Evolutionary conservation across 108 stramenopile species (phyloP), one percentile per base, ranked within the genome.

Genomic region (Cyclotella cryptica): DNA sequence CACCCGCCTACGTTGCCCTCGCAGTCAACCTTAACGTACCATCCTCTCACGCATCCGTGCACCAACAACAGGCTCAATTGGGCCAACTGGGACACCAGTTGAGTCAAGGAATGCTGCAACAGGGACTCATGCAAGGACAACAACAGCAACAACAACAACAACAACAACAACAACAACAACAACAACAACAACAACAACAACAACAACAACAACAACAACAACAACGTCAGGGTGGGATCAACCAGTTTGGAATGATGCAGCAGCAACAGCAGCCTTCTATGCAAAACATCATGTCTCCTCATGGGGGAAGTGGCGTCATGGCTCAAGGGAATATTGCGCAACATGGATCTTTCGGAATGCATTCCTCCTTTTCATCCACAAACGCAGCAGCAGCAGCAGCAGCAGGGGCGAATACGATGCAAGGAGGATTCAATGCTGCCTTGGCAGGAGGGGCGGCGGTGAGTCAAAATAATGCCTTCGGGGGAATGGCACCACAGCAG

Each of bases 1-100:
- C 94, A 27, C 92, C 94, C 17, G 72, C 89, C 14, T 95, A 95
- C 69, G 94, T 95, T 15, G 81, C 81, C 10, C 55, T 78, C 6
- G 55, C 79, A 41, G 68, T 35, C 35, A 35, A 35, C 35, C 4
- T 35, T 35, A 35, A 35, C 35, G 6, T n/a, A 51, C 44, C 17
- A 60, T 27, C 9, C 49, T 54, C 29, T 26, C 62, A 30, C 22
- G 58, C 35, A 39, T 15, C 66, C 14, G 77, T 69, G 61, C 79
- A 71, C 26, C 86, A 72, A 44, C 75, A 69, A 26, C 85, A 58
- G 69, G 76, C 44, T 54, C 67, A 51, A 39, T 72, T 57, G 71
- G 46, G 39, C 43, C 76, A 62, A 58, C 41, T 59, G 64, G 60
- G 63, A 18, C 74, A 69, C 29, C 68, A 64, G 57, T 54, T 46